Percentiles rank a stretch among this genome's conserved stretches.
Evolutionary conservation across 805 yeast species (phyloP).

Genomic region (Nematodospora valgi): DNA sequence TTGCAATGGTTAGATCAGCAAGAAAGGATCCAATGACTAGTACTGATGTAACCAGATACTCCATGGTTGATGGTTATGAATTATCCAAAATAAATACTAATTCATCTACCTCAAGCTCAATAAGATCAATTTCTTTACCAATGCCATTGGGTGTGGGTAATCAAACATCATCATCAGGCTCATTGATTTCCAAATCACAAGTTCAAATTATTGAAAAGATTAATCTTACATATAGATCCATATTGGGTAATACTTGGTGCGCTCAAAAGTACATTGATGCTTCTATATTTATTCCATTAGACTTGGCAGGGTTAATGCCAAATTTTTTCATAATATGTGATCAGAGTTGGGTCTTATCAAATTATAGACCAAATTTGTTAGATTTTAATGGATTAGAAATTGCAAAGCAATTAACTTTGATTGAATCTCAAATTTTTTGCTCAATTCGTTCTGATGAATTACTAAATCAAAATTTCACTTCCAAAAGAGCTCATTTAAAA

Average conservation of each 20-base stretch:
- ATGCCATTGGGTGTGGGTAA: conserved; percentile 43
- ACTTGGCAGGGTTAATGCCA: conserved; percentile 33
- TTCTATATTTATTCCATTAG: conserved; percentile 27
- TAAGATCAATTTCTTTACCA: conserved; percentile 38
- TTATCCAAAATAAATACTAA: conserved; percentile 48
- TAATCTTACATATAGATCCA: conserved; percentile 50
- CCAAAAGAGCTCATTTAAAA: conserved; percentile 54
- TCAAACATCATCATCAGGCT: conserved; percentile 36
- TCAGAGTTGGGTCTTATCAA: conserved; percentile 55
- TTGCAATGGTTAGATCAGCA: conserved; percentile 31
- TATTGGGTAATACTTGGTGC: conserved; percentile 50
- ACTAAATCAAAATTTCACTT: conserved; percentile 59
- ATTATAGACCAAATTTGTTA: conserved; percentile 49
- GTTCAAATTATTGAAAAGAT: conserved; percentile 45
- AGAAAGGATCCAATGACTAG: conserved; percentile 34
- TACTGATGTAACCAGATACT: conserved; percentile 28
- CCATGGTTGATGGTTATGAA: conserved; percentile 58
- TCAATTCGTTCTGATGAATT: conserved; percentile 63
- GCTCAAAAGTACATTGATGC: conserved; percentile 25
- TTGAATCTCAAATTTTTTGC: conserved; percentile 67
- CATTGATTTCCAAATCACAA: conserved; percentile 39
- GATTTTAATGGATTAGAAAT: conserved; percentile 69
- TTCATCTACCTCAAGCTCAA: conserved; percentile 40
- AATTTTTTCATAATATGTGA: conserved; percentile 51
- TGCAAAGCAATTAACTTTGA: conserved; percentile 72